Conservation (phyloP, 306 rosid species). For the Senna siamea region DNA sequence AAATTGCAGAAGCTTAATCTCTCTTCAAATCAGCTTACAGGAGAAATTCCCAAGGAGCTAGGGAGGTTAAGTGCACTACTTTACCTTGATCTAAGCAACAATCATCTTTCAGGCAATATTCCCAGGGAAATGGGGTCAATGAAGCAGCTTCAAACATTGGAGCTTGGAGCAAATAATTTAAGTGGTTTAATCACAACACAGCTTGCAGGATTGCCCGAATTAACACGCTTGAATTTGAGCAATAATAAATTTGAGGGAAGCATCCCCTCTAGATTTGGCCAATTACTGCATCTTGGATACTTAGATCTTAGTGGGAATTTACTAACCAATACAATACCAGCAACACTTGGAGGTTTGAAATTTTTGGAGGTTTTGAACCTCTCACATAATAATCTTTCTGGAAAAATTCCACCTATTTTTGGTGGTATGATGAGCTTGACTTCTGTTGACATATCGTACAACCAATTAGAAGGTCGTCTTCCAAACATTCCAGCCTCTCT, state of each 20-base stretch:
- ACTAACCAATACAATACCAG: slow-evolving; percentile 19
- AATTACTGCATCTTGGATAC: slow-evolving; percentile 3
- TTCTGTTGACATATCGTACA: background rate
- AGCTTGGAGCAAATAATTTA: background rate
- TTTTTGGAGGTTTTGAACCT: slow-evolving; percentile 38
- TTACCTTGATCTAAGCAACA: background rate
- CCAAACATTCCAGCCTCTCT: background rate
- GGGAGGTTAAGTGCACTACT: background rate
- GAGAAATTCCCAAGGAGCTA: background rate
- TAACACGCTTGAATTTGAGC: background rate
- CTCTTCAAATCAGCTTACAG: background rate
- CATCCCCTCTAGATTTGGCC: slow-evolving; percentile 6
- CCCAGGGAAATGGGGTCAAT: background rate
- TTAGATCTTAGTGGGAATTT: slow-evolving; percentile 42
- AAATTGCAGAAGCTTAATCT: background rate
- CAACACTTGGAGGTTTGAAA: slow-evolving; percentile 32
- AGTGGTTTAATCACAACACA: background rate
- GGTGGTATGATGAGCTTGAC: slow-evolving; percentile 30
- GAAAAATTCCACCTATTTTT: slow-evolving; percentile 38
- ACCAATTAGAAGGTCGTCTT: background rate
- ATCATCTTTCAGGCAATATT: background rate
- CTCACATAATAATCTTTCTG: slow-evolving; percentile 46
- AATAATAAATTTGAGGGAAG: background rate
- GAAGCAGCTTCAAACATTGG: background rate
- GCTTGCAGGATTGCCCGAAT: background rate